Conservation (phyloP, 202 grass and related monocot genomes). For the Zizania palustris region DNA sequence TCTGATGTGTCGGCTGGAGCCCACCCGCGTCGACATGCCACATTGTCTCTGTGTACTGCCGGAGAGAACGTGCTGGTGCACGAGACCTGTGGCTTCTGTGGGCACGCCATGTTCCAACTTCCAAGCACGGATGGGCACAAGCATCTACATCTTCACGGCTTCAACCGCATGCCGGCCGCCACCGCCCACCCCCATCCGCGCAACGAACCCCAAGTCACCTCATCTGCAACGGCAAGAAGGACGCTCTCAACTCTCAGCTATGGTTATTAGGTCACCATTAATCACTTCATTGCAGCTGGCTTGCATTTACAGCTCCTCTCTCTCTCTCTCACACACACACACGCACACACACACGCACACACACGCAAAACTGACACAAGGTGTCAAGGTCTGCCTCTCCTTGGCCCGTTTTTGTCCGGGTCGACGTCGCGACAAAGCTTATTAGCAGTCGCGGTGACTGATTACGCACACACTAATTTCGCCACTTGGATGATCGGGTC, state of each 20-base stretch:
- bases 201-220: background rate
- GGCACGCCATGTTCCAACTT: background rate
- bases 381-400: background rate
- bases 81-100: background rate
- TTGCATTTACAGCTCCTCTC: background rate
- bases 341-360: no score
- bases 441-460: background rate
- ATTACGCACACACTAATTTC: background rate
- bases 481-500: background rate
- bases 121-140: background rate
- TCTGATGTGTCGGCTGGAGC: constrained; percentile 4
- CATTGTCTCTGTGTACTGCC: background rate
- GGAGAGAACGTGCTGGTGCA: background rate
- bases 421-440: background rate
- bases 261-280: background rate
- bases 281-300: no score
- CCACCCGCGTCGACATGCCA: background rate
- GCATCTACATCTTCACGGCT: no score
- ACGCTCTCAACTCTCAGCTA: background rate
- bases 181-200: constrained; percentile 1
- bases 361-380: no score
- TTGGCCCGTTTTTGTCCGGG: background rate
- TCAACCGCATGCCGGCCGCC: background rate
- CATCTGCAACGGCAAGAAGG: background rate
- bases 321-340: no score